phyloP scores from a whole-genome alignment of 495 filamentous ascomycete genomes.

The Staphylotrichum tortipilum region DNA sequence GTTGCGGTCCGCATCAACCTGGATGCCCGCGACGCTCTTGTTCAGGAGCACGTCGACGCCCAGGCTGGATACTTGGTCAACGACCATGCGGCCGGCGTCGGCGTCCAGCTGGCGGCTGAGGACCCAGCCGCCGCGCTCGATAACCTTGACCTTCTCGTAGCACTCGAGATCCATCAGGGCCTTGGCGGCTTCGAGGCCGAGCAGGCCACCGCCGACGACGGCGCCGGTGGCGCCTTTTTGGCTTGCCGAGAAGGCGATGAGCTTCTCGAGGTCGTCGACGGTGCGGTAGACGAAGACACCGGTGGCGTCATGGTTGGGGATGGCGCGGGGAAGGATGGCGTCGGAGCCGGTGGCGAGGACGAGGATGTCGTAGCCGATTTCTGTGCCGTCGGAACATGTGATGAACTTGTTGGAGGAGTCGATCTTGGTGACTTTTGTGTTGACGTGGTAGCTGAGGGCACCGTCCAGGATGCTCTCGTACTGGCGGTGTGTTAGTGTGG shows the following conservation, averaged over 20 bases:
- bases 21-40: slow-evolving; percentile 67
- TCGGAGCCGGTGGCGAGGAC: slow-evolving; percentile 90
- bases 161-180: slow-evolving; percentile 85
- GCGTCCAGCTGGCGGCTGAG: slow-evolving; percentile 76
- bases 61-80: slow-evolving; percentile 72
- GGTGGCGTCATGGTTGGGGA: slow-evolving; percentile 74
- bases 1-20: slow-evolving; percentile 55
- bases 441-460: slow-evolving; percentile 72
- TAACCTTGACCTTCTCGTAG: slow-evolving; percentile 69
- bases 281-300: slow-evolving; percentile 96
- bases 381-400: slow-evolving; percentile 59
- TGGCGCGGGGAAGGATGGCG: slow-evolving; percentile 70
- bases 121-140: slow-evolving; percentile 88
- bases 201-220: slow-evolving; percentile 83
- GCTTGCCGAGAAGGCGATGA: slow-evolving; percentile 63
- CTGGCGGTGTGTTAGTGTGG: slow-evolving; percentile 7
- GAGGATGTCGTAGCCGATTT: slow-evolving; percentile 76
- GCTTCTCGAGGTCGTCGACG: slow-evolving; percentile 70
- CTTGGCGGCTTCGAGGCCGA: slow-evolving; percentile 90
- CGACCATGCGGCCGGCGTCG: slow-evolving; percentile 77
- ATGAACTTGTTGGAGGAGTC: slow-evolving; percentile 56
- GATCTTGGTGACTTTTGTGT: slow-evolving; percentile 70
- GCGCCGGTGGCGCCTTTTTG: slow-evolving; percentile 63
- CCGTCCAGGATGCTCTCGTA: slow-evolving; percentile 47
- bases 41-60: slow-evolving; percentile 78